Conservation (phyloP, 352 stramenopile genomes). For the Globisporangium perplexum region DNA sequence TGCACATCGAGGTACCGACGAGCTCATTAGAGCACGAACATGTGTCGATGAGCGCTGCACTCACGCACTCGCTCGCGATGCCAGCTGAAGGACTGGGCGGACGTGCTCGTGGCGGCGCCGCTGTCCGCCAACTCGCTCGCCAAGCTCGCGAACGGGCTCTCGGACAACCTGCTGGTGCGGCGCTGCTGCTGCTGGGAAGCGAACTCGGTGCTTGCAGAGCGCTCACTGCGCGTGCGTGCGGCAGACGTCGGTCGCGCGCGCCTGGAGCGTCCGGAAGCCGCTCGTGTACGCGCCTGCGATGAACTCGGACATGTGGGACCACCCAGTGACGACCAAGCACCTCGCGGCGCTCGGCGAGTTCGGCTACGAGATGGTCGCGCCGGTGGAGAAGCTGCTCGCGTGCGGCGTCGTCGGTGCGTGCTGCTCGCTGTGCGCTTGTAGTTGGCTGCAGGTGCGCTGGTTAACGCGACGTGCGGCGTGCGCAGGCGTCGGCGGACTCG, state of each 20-base stretch:
- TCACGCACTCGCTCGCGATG: neutral
- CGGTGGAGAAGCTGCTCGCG: slow-evolving; percentile 91
- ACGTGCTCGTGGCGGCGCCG: slow-evolving; percentile 86
- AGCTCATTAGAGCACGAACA: neutral
- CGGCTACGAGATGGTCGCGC: slow-evolving; percentile 78
- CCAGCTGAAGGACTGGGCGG: slow-evolving; percentile 93
- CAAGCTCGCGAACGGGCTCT: slow-evolving; percentile 91
- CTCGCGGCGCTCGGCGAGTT: slow-evolving; percentile 51
- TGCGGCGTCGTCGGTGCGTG: slow-evolving; percentile 89
- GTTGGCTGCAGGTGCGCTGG: neutral
- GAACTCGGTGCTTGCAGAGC: neutral
- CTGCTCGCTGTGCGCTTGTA: no score
- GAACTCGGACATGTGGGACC: slow-evolving; percentile 98
- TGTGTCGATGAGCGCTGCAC: no score
- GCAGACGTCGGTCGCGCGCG: slow-evolving; percentile 87
- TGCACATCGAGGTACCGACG: slow-evolving; percentile 80
- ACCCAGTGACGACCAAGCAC: slow-evolving; percentile 89
- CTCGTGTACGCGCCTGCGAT: slow-evolving; percentile 94
- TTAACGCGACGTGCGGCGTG: neutral
- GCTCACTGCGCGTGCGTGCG: no score
- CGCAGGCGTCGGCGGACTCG: slow-evolving; percentile 64
- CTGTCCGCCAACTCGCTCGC: slow-evolving; percentile 89
- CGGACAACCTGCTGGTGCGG: slow-evolving; percentile 91
- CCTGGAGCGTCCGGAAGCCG: slow-evolving; percentile 93
- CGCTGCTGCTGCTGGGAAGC: neutral